Percentiles rank a stretch among this genome's conserved stretches.
Evolutionary conservation across 257 asterid species (phyloP).

Genomic region (Misopates orontium): DNA sequence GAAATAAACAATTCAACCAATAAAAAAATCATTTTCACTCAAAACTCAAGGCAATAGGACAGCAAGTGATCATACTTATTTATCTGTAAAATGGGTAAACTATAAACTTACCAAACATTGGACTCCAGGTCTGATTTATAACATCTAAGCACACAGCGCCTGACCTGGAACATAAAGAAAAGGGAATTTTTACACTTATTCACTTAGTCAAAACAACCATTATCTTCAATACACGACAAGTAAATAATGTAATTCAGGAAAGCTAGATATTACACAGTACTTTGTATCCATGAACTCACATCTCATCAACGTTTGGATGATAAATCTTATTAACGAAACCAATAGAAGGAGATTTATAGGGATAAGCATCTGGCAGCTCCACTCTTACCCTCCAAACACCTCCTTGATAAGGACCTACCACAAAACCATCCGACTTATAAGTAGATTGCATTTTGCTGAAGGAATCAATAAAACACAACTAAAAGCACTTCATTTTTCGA

Average conservation of each 20-base stretch:
- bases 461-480: neutral
- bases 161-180: slow-evolving; percentile 54
- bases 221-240: no score
- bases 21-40: slow-evolving; percentile 10
- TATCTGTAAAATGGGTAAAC: neutral
- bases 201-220: no score
- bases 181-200: neutral
- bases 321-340: slow-evolving; percentile 85
- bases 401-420: slow-evolving; percentile 82
- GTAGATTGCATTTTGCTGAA: neutral
- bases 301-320: slow-evolving; percentile 94
- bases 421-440: slow-evolving; percentile 26
- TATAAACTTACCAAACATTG: slow-evolving; percentile 75
- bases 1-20: slow-evolving; percentile 5
- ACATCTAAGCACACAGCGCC: slow-evolving; percentile 85
- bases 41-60: neutral
- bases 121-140: slow-evolving; percentile 63
- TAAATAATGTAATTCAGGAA: no score
- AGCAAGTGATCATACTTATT: slow-evolving; percentile 6
- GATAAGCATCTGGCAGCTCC: slow-evolving; percentile 89
- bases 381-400: slow-evolving; percentile 90
- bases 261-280: no score
- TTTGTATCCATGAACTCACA: slow-evolving; percentile 50
- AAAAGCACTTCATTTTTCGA: no score
- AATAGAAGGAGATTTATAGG: slow-evolving; percentile 87